These are phyloP conservation scores for Rhodotorula sp. DNA, from an alignment of 1,284 basidiomycete species.

Conservation along the genomic window DNA sequence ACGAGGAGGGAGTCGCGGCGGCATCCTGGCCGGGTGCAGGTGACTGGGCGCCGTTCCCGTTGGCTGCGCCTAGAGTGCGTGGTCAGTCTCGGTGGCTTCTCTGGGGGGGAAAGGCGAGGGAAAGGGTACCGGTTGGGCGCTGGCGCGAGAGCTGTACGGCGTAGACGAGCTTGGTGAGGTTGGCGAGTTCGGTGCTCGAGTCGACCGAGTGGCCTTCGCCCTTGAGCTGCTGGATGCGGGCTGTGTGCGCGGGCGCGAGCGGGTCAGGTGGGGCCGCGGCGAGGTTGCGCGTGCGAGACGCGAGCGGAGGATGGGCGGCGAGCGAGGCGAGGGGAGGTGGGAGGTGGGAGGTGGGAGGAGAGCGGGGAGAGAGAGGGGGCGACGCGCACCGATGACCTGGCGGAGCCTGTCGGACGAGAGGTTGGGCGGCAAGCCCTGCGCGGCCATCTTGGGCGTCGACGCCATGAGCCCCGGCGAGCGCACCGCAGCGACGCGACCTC, in stretches of 20 bases:
- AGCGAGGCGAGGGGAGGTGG: not conserved
- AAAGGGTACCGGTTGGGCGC: not conserved
- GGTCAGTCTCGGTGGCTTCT: not conserved
- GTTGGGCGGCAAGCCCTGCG: not conserved
- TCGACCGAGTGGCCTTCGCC: slow-evolving; percentile 51
- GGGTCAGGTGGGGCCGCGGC: not conserved
- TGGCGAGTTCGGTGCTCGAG: slow-evolving; percentile 50
- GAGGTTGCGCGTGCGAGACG: not conserved
- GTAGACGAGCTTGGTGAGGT: slow-evolving; percentile 50
- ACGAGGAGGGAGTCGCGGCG: slow-evolving; percentile 20
- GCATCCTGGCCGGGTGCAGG: not conserved
- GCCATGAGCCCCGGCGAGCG: no score
- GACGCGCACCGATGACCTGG: slow-evolving; percentile 8
- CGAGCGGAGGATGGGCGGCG: not conserved
- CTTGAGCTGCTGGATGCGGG: slow-evolving; percentile 52
- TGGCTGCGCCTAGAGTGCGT: not conserved
- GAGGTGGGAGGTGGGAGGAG: not conserved
- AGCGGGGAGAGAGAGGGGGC: not conserved
- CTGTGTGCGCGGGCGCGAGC: slow-evolving; percentile 8
- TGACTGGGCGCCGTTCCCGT: not conserved
- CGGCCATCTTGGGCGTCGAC: no score
- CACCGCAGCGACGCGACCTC: no score
- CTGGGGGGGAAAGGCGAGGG: not conserved
- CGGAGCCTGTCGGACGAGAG: slow-evolving; percentile 3
- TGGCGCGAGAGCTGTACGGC: slow-evolving; percentile 41